Conservation (phyloP, 805 yeast genomes). For the Metschnikowia cubensis region DNA sequence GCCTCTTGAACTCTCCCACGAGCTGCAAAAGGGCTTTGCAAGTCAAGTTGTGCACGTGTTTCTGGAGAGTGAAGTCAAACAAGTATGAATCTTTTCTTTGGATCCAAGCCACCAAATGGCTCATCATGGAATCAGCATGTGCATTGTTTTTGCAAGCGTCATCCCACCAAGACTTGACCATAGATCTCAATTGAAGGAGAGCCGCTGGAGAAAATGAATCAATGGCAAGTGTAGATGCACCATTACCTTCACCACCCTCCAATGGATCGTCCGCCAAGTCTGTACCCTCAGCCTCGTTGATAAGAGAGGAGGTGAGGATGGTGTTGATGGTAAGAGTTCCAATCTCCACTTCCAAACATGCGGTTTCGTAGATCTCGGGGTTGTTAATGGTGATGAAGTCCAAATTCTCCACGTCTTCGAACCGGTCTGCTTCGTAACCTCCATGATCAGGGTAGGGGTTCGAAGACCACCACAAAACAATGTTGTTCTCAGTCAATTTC, state of each 20-base stretch:
- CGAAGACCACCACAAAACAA: conserved; percentile 93
- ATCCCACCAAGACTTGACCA: conserved; percentile 94
- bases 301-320: conserved; percentile 73
- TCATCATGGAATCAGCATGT: conserved; percentile 81
- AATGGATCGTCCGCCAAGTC: conserved; percentile 55
- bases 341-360: conserved; percentile 74
- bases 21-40: conserved; percentile 78
- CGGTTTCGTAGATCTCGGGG: conserved; percentile 74
- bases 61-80: conserved; percentile 74
- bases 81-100: conserved; percentile 67
- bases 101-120: conserved; percentile 81
- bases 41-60: conserved; percentile 83
- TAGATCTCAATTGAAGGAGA: conserved; percentile 58
- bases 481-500: conserved; percentile 55
- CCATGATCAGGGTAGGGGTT: conserved; percentile 80
- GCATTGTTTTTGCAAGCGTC: conserved; percentile 64
- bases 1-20: conserved; percentile 67
- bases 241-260: conserved; percentile 33
- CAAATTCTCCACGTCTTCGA: conserved; percentile 52
- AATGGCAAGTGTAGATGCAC: conserved; percentile 58
- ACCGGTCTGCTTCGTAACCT: conserved; percentile 64
- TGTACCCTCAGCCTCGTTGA: conserved; percentile 86
- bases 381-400: conserved; percentile 69
- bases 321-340: conserved; percentile 84
- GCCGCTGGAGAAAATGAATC: conserved; percentile 82